Conservation (phyloP, 148 eudicot genomes). For the Rhododendron ovatum region DNA sequence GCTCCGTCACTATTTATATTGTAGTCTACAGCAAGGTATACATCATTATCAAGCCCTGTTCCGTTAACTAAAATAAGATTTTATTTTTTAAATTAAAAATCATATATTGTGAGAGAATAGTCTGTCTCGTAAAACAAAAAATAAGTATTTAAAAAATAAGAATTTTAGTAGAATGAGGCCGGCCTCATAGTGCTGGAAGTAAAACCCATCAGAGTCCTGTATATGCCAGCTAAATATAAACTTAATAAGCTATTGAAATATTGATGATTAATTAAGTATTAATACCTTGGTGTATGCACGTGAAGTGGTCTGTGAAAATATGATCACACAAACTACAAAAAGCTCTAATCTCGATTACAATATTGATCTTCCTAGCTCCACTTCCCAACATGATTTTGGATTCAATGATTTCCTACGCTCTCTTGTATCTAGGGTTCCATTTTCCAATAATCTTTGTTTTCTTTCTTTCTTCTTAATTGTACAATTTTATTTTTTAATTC, state of each 20-base stretch:
- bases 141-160: no score
- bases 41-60: background rate
- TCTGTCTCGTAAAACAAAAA: no score
- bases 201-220: background rate
- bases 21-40: background rate
- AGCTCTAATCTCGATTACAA: background rate
- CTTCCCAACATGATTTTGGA: conserved; percentile 3
- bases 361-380: background rate
- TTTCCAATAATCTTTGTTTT: background rate
- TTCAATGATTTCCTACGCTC: background rate
- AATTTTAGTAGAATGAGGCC: no score
- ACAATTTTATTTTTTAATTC: background rate
- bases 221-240: background rate
- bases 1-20: no score
- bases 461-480: background rate
- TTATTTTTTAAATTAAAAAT: no score
- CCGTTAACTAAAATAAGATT: no score
- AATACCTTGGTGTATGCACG: background rate
- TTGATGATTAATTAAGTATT: background rate
- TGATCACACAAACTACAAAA: background rate
- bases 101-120: no score
- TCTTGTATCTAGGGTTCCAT: background rate
- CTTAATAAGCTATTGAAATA: background rate
- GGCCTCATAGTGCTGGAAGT: background rate
- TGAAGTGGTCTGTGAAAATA: conserved; percentile 1